A percentile compares a stretch with the other conserved stretches of the same genome.
phyloP scores from a whole-genome alignment of 495 filamentous ascomycete genomes.

The Terfezia claveryi region DNA sequence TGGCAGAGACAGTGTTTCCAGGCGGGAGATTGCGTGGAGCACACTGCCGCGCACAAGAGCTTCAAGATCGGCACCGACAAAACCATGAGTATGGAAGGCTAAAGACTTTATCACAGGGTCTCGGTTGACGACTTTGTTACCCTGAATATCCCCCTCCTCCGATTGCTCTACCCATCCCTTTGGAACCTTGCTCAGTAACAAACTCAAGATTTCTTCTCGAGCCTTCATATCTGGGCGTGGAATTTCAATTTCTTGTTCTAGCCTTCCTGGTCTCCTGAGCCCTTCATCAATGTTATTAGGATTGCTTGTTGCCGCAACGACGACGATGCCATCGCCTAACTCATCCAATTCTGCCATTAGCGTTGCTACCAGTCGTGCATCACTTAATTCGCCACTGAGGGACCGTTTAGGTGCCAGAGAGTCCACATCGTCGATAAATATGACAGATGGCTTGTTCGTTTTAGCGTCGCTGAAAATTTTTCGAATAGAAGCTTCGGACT shows the following conservation, averaged over 20 bases:
- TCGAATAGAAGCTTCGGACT: constrained; percentile 42
- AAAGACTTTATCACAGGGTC: constrained; percentile 23
- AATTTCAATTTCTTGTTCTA: constrained; percentile 54
- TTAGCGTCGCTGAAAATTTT: constrained; percentile 51
- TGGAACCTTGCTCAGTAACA: constrained; percentile 21
- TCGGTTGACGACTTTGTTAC: constrained; percentile 3
- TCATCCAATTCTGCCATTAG: constrained; percentile 32
- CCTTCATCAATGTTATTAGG: constrained; percentile 52
- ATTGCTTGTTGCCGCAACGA: constrained; percentile 52
- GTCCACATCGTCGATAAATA: constrained; percentile 69
- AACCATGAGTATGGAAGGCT: constrained; percentile 42
- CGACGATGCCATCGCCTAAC: constrained; percentile 32
- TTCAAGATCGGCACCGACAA: constrained; percentile 42
- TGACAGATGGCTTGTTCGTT: constrained; percentile 50
- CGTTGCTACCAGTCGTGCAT: constrained; percentile 26
- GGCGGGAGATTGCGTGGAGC: constrained; percentile 7
- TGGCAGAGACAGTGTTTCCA: not conserved
- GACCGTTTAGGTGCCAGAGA: constrained; percentile 40
- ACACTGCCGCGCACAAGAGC: constrained; percentile 24
- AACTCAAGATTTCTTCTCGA: constrained; percentile 50
- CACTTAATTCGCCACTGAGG: constrained; percentile 24
- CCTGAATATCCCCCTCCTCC: constrained; percentile 13
- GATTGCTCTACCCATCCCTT: constrained; percentile 20
- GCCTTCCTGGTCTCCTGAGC: constrained; percentile 42
- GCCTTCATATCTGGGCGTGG: constrained; percentile 53